These are phyloP conservation scores for Sphaerosporella brunnea DNA, from an alignment of 495 filamentous ascomycete species.

Conservation along the genomic window DNA sequence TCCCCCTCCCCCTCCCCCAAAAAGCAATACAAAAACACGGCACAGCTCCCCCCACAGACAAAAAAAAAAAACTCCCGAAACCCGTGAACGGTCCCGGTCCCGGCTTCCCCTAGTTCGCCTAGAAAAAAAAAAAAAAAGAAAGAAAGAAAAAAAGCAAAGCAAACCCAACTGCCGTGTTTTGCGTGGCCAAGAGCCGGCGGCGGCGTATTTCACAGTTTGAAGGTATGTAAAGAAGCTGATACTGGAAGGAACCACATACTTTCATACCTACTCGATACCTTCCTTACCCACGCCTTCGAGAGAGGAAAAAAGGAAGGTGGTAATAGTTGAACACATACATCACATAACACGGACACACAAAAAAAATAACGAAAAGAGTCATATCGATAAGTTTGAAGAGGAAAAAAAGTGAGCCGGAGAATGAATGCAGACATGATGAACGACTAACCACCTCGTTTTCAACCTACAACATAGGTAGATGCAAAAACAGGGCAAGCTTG, in stretches of 20 bases:
- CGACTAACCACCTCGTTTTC: neutral
- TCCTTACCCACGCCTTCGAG: too few relatives aligned
- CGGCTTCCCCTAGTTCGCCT: neutral
- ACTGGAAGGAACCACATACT: neutral
- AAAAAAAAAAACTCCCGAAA: neutral
- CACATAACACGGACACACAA: neutral
- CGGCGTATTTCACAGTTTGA: too few relatives aligned
- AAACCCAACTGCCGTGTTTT: neutral
- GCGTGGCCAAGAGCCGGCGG: too few relatives aligned
- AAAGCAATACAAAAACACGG: too few relatives aligned
- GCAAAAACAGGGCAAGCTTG: neutral
- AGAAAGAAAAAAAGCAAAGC: neutral
- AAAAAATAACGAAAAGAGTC: neutral
- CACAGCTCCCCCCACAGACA: too few relatives aligned
- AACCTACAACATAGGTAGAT: neutral
- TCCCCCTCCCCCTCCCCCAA: too few relatives aligned
- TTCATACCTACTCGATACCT: too few relatives aligned
- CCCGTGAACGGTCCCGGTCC: too few relatives aligned
- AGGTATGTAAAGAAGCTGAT: neutral
- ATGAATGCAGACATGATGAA: neutral
- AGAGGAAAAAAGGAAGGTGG: neutral
- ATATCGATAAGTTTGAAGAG: neutral
- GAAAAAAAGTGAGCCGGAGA: neutral
- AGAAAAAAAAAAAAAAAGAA: neutral
- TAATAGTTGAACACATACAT: neutral